phyloP scores from a whole-genome alignment of 192 early-diverging fungal genomes.

The Phycomyces blakesleeanus region DNA sequence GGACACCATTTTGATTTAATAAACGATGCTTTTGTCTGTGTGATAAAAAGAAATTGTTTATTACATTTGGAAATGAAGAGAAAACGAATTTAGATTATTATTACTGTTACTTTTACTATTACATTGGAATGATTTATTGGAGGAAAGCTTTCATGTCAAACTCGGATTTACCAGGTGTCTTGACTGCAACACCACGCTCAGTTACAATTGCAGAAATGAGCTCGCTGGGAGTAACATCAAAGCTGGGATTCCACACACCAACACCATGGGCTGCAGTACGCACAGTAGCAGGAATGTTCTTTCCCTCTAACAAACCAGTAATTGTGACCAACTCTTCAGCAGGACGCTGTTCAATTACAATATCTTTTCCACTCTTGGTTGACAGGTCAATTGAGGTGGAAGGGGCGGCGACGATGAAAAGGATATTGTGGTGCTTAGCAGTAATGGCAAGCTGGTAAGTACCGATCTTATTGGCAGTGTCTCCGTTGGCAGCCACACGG shows the following conservation, averaged over 20 bases:
- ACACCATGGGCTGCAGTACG: conserved; percentile 81
- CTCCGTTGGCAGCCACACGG: conserved; percentile 92
- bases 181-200: conserved; percentile 77
- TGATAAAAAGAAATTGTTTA: neutral
- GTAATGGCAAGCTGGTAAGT: conserved; percentile 96
- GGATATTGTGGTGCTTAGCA: conserved; percentile 76
- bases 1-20: neutral
- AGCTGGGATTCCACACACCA: conserved; percentile 95
- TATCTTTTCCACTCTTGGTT: conserved; percentile 62
- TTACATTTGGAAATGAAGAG: too few relatives aligned
- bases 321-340: conserved; percentile 70
- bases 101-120: too few relatives aligned
- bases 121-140: conserved; percentile 5
- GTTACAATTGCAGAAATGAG: conserved; percentile 92
- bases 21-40: neutral
- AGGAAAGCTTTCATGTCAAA: conserved; percentile 55
- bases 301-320: conserved; percentile 48
- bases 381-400: conserved; percentile 85
- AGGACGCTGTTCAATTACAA: conserved; percentile 84
- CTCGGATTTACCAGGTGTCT: conserved; percentile 38
- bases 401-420: conserved; percentile 97
- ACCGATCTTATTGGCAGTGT: conserved; percentile 98
- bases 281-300: conserved; percentile 45
- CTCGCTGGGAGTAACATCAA: conserved; percentile 87
- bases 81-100: too few relatives aligned